These are phyloP conservation scores for Neurospora sp. DNA, from an alignment of 495 filamentous ascomycete species.

Conservation along the genomic window DNA sequence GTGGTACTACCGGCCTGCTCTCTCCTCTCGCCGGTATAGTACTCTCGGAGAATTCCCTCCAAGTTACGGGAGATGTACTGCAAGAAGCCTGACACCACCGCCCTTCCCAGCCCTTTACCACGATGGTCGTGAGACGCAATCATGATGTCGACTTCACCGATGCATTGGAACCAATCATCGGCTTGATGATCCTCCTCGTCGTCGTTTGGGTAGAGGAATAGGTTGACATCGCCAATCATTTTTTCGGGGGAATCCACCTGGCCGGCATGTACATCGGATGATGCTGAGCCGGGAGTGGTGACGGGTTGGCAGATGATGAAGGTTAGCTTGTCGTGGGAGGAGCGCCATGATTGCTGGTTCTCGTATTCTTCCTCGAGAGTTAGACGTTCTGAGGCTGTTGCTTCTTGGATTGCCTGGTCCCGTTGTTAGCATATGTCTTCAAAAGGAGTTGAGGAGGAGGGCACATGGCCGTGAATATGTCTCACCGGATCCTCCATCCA, in stretches of 20 bases:
- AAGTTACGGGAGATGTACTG: conserved; percentile 46
- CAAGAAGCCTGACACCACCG: conserved; percentile 58
- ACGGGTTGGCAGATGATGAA: conserved; percentile 54
- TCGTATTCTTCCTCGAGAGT: conserved; percentile 69
- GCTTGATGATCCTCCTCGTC: conserved; percentile 24
- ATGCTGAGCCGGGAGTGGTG: background rate
- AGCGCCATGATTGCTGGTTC: conserved; percentile 77
- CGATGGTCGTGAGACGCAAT: conserved; percentile 54
- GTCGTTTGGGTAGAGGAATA: conserved; percentile 56
- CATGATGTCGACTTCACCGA: conserved; percentile 86
- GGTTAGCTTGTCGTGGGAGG: conserved; percentile 63
- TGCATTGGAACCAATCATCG: conserved; percentile 18
- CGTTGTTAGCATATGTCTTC: background rate
- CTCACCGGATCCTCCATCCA: conserved; percentile 86
- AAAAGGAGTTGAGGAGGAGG: background rate
- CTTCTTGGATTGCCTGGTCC: conserved; percentile 61
- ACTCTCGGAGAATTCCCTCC: conserved; percentile 50
- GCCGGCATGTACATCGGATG: conserved; percentile 9
- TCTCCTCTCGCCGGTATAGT: conserved; percentile 17
- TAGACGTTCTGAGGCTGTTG: conserved; percentile 76
- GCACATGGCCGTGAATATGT: background rate
- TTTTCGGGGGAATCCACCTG: conserved; percentile 39
- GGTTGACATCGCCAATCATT: conserved; percentile 83
- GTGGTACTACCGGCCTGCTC: background rate
- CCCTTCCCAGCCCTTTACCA: conserved; percentile 54